Evolutionary conservation across 495 filamentous ascomycete genomes (phyloP).

Genomic region (Annulohypoxylon nitens): DNA sequence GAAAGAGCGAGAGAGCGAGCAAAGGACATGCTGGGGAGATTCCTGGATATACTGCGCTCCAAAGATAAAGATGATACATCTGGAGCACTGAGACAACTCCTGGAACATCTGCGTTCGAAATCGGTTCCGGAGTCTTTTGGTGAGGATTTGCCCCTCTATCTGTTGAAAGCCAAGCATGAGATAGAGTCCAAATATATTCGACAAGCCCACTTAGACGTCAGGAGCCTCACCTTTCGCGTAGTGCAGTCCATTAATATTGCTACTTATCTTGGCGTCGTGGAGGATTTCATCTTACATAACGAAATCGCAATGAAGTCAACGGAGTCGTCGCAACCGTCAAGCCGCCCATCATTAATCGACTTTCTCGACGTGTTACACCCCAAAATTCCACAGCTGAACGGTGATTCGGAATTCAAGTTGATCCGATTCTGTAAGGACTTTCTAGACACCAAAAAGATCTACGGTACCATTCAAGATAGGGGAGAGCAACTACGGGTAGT

Average conservation of each 20-base stretch:
- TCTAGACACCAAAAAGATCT: background rate
- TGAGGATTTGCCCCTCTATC: background rate
- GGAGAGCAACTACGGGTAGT: background rate
- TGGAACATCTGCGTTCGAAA: background rate
- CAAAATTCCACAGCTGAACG: background rate
- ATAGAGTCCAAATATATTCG: background rate
- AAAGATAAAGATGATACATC: background rate
- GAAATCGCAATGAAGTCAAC: background rate
- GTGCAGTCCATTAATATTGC: constrained; percentile 18
- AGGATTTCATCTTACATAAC: background rate
- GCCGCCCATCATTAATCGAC: constrained; percentile 4
- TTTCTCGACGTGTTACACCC: constrained; percentile 8
- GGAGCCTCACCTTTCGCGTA: background rate
- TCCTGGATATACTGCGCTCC: background rate
- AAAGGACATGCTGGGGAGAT: background rate
- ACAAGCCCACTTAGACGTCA: background rate
- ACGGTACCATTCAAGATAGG: background rate
- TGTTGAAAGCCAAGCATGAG: background rate
- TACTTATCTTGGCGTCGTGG: background rate
- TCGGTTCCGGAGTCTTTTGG: background rate
- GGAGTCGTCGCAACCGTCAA: background rate
- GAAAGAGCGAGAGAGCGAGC: background rate
- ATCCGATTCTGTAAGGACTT: background rate
- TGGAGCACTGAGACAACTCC: background rate
- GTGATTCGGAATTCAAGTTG: background rate